Base-by-base conservation (phyloP, 257 asterid species). In the Paraleonurus japonicus region DNA sequence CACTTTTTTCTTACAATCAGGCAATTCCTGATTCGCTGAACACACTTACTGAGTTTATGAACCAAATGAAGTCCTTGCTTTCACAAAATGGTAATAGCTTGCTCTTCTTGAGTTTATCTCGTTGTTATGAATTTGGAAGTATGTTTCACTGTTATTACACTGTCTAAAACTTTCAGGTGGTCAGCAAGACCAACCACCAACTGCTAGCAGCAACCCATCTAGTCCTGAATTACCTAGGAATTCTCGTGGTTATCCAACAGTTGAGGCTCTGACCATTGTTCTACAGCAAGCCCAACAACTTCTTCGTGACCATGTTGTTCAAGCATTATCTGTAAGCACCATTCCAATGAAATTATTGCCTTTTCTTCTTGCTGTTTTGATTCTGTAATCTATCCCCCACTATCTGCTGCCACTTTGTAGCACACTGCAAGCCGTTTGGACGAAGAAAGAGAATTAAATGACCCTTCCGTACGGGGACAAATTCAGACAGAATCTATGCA, bases 11-110 rank as follows among this genome's bases (percentile, higher is more conserved):
- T 69, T 39, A 2, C 71, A 17, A 72, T 50, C 79, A 93, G 98
- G 96, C 98, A 50, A 88, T 93, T 80, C 95, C 92, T 15, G 90
- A 93, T 81, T 88, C 97, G 7, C 70, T 93, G 82, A 79, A 77
- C 89, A 93, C 98, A 3, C 86, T 93, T 62, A 60, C 73, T 8
- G 96, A 86, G 81, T 93, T 87, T 75, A 90, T 93, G 71, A 86
- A 83, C 78, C 92, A 80, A 70, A 85, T 93, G 97, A 96, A 89
- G 80, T 70, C 62, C 32, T 88, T 83, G 43, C 78, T 93, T 59
- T 81, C 89, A 35, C 90, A 76, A 76, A 86, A 79, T 75, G 98
- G 96, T 90, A 78, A 73, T 70, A 28, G 19, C 39, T 32, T 64
- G 32, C 26, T 48, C 27, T 76, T 61, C 51, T 75, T 67, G 54